Base-by-base conservation (phyloP, 176 grass and related monocot species). In the Poa annua region DNA sequence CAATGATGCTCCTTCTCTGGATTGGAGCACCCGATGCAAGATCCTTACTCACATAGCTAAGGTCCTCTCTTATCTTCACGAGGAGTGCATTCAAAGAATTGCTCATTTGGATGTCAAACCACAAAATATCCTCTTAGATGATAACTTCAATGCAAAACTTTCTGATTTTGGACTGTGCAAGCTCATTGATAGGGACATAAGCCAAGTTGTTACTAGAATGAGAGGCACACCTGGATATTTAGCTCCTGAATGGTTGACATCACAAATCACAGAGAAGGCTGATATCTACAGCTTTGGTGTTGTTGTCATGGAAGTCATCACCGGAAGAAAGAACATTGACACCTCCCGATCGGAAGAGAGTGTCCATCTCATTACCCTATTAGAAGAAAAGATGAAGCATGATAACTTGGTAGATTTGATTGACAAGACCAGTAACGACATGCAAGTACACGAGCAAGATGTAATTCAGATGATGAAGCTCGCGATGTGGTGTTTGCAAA, bases 401-500 rank as follows among this genome's bases (percentile, higher is more conserved):
- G 35, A 68, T 57, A 16, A 64, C 7, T 86, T 89, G 47, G 51
- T 8, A 15, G 76, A 87, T 57, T 56, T 89, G 25, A 19, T 89
- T 6, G 71, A 81, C 59, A 65, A 38, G 8, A 11, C 8, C 8
- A 64, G 25, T 12, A 20, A 11, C 11, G 47, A 60, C 6, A 86
- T 86, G 80, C 44, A 84, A 16, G 38, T 48, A 48, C 54, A 86
- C 24, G 15, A 41, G 17, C 22, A 86, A 2, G 83, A 92, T 3
- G 76, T 48, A 33, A 20, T 86, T 61, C 57, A 79, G 8, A 67
- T 88, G 63, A 88, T 91, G 29, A 44, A 79, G 6, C 82, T 89
- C 2, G 80, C 83, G 11, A 86, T 88, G 42, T 92, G 90, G 90
- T 92, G 90, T 24, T 66, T 92, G n/a, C 86, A 92, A 32, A 54